Evolutionary conservation across 257 asterid genomes (phyloP), one percentile per base, ranked within the genome.

Genomic region (Jasminum sambac): DNA sequence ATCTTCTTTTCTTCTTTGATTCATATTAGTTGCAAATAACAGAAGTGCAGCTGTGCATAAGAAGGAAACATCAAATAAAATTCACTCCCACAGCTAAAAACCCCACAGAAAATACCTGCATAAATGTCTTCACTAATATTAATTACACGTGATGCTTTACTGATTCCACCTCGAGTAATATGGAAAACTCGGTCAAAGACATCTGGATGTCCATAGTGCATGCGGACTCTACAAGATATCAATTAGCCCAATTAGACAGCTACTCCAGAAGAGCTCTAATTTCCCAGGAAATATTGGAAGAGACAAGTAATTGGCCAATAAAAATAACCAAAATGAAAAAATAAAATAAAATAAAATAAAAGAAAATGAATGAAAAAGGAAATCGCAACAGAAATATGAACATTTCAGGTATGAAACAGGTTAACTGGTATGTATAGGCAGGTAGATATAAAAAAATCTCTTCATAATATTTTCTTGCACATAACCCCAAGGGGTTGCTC

Each of bases 141-240:
- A 67, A 95, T 95, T 37, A 91, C 96, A 2, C 98, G 98, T 5
- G 99, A 95, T 65, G 99, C 91, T 83, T 95, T 95, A 77, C 99
- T 95, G 75, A 95, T 87, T 73, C 99, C 99, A 72, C 99, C 99
- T 66, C 99, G 90, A 75, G 99, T 89, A 67, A 91, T 82, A 81
- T 95, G 99, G 76, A 95, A 95, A 46, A 95, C 78, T 46, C 99
- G 88, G 78, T 95, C 99, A 8, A 95, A 95, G 74, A 91, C 93
- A 81, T 95, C 99, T 62, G 99, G 99, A 84, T 95, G 99, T 17
- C 99, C 99, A 82, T 95, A 95, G 79, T 95, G 99, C 99, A 94
- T 94, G 60, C 99, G 96, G 36, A 94, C 97, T 79, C 97, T 94
- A 95, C 83, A 86, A 60, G 67, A 66, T 72, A 65, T 48, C 19